Base-by-base conservation (phyloP, 129 eudicot genomes). In the Lactuca saligna region DNA sequence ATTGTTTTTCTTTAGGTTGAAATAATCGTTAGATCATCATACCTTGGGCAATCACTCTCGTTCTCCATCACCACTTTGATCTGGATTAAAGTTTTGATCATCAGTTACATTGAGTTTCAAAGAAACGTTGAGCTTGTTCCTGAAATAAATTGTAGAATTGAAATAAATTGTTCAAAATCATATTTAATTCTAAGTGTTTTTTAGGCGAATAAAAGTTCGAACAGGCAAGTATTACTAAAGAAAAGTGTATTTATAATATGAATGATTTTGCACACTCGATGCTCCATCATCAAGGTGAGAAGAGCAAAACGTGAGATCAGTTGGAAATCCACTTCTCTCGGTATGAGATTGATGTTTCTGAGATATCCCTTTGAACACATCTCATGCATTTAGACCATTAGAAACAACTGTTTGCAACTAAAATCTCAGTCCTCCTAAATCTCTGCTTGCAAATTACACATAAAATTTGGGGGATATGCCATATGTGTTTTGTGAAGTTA, bases 321-420 rank as follows among this genome's bases (percentile, higher is more conserved):
- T 62, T 96, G 98, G 33, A 91, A 63, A 53, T 91, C 96, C 14
- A 86, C 91, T 86, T 88, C 98, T 0, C 91, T 86, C 82, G 88
- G 67, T 54, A 91, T 91, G 32, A 91, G 89, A 78, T 91, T 91
- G 54, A 91, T 72, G 72, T 69, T 70, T 37, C n/a, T 81, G 68
- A 3, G 98, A 75, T 71, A 81, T 80, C 63, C 55, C 87, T 80
- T 86, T 91, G 33, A 88, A 71, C 7, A 86, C 69, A 65, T 88
- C 96, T 96, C 96, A 91, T 20, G 98, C 98, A 80, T 88, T 86
- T 20, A 88, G 65, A 70, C 96, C 98, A 84, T 91, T 95, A 35
- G 91, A 59, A 75, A 86, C 94, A 44, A 96, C 82, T 91, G 87
- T 64, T 42, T 54, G 15, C 61, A 66, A 41, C 6, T 14, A 15